Evolutionary conservation across 176 grass and related monocot species (phyloP), one percentile per base, ranked within the genome.

Genomic region (Hsuehochloa calcarea): DNA sequence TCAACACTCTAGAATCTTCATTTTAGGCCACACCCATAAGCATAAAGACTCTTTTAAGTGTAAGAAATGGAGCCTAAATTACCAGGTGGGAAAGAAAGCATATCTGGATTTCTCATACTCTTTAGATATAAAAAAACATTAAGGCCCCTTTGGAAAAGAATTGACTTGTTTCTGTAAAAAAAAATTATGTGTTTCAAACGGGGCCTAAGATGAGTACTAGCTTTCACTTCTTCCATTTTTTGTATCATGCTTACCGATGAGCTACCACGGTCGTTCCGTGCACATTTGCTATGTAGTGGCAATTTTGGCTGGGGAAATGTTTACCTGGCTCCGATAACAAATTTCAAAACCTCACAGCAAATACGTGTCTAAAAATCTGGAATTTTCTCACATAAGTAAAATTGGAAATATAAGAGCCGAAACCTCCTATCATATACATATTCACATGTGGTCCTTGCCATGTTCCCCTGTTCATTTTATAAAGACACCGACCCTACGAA

Each of bases 1-100:
- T 65, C 38, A 65, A 31, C 37, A 66, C 14, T 82, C 60, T 75
- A 81, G 78, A 72, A 64, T 77, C 25, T 79, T 46, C 55, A 5
- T 29, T 26, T 47, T 5, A 12, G 8, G 16, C 41, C 6, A 45
- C 10, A 4, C 13, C 8, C 0, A n/a, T 17, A 68, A 11, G 49
- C 26, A 73, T 17, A 34, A 27, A 50, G 27, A 10, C 27, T 51
- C n/a, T n/a, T n/a, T 25, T 34, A 50, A 38, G 10, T 9, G 4
- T 27, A 51, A 50, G 5, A 15, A n/a, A 35, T 6, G 27, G 19
- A 35, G 22, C 16, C 20, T 0, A 59, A 27, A 45, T 12, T 77
- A 45, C 38, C n/a, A 45, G 34, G 14, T 8, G 13, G 10, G 12
- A 54, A 54, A 20, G 0, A 54, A 54, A 22, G 19, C 20, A 56